A percentile compares a stretch with the other conserved stretches of the same genome.
phyloP scores from a whole-genome alignment of 495 filamentous ascomycete genomes.

The Parachaetomium inaequale region DNA sequence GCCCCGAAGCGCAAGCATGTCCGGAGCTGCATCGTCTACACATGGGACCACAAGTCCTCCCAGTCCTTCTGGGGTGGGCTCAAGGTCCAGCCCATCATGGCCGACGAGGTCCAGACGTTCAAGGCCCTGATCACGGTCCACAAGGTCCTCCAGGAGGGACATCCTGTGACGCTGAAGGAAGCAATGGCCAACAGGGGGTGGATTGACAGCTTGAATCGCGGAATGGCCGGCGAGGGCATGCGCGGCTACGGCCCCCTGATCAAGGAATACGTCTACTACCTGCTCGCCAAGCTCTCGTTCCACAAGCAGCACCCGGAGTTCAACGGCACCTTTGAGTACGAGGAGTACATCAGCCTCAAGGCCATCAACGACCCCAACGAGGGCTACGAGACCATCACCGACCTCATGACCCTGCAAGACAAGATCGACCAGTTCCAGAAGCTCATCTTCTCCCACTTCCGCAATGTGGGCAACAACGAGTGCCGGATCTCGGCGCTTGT shows the following conservation, averaged over 20 bases:
- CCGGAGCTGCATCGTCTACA: conserved; percentile 95
- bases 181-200: conserved; percentile 84
- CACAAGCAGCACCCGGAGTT: conserved; percentile 96
- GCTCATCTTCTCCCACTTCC: conserved; percentile 94
- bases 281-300: conserved; percentile 88
- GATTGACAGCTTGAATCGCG: conserved; percentile 88
- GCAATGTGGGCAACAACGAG: conserved; percentile 86
- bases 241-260: conserved; percentile 91
- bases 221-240: conserved; percentile 78
- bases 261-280: conserved; percentile 90
- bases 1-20: conserved; percentile 99
- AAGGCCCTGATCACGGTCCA: conserved; percentile 90
- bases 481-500: conserved; percentile 93
- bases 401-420: conserved; percentile 94
- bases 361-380: conserved; percentile 98
- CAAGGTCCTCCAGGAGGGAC: conserved; percentile 95
- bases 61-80: conserved; percentile 95
- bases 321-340: conserved; percentile 98
- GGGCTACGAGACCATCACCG: conserved; percentile 95
- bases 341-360: conserved; percentile 97
- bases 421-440: conserved; percentile 98
- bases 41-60: conserved; percentile 98
- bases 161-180: conserved; percentile 80
- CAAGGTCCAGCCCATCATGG: conserved; percentile 98
- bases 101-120: conserved; percentile 93